A percentile compares a stretch with the other conserved stretches of the same genome.
These are phyloP conservation scores for Ambrosia trifida DNA, from an alignment of 129 eudicot genomes.

Conservation along the genomic window DNA sequence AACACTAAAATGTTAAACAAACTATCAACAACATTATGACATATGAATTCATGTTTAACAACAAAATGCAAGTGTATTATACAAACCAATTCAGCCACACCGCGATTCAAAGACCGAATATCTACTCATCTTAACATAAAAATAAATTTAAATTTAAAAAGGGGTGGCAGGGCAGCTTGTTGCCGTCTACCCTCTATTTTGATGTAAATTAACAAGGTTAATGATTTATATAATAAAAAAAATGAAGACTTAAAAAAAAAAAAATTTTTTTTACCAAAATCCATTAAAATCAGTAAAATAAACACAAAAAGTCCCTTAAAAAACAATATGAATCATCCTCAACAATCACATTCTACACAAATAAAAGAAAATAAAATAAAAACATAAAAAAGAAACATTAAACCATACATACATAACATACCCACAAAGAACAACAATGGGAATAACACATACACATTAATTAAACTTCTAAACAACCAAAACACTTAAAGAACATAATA, in stretches of 20 bases:
- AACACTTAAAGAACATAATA: background rate
- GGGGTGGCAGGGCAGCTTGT: too few relatives aligned
- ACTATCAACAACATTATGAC: background rate
- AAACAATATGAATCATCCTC: slow-evolving; percentile 10
- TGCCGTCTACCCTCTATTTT: too few relatives aligned
- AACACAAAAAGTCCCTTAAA: slow-evolving; percentile 22
- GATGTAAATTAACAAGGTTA: too few relatives aligned
- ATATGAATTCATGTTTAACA: slow-evolving; percentile 2
- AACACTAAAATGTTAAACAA: slow-evolving; percentile 13
- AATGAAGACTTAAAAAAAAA: too few relatives aligned
- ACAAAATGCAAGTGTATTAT: background rate
- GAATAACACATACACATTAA: background rate
- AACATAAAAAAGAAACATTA: slow-evolving; percentile 3
- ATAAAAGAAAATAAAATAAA: slow-evolving; percentile 18
- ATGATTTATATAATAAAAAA: too few relatives aligned
- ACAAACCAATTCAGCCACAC: slow-evolving; percentile 21
- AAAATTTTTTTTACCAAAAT: background rate
- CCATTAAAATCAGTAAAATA: background rate
- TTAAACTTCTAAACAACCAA: too few relatives aligned
- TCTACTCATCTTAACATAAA: slow-evolving; percentile 15
- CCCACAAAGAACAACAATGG: slow-evolving; percentile 21
- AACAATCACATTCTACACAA: slow-evolving; percentile 21
- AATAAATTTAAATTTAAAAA: background rate
- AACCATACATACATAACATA: background rate
- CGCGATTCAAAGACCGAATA: slow-evolving; percentile 13